These are phyloP conservation scores for Peronospora farinosa DNA, from an alignment of 352 stramenopile species.

Conservation along the genomic window DNA sequence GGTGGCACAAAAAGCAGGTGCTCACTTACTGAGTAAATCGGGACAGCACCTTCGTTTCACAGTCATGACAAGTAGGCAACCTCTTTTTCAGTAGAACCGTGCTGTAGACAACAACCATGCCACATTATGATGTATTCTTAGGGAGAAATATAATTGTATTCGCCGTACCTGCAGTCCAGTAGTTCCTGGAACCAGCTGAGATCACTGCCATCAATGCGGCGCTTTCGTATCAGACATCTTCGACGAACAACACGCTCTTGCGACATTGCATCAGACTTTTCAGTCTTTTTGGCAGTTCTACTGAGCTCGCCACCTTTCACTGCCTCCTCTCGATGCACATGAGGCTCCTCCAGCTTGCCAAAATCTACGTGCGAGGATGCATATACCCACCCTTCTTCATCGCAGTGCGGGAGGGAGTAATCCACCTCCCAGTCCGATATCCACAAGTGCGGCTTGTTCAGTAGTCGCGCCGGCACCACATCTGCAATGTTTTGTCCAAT, in stretches of 20 bases:
- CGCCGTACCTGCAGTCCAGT: not conserved
- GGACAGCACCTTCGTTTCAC: conserved; percentile 44
- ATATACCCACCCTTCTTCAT: conserved; percentile 75
- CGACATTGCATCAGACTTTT: not conserved
- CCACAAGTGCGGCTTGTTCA: conserved; percentile 73
- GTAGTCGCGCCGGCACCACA: conserved; percentile 51
- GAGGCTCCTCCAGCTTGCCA: conserved; percentile 15
- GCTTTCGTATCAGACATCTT: conserved; percentile 50
- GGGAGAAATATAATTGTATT: not conserved
- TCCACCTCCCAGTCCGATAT: conserved; percentile 64
- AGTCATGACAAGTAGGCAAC: conserved; percentile 69
- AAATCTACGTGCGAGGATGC: conserved; percentile 36
- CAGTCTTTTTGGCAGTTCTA: conserved; percentile 3
- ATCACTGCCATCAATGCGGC: conserved; percentile 64
- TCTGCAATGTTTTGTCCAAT: conserved; percentile 50
- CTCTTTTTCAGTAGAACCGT: conserved; percentile 65
- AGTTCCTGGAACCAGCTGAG: conserved; percentile 82
- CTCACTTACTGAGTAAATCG: conserved; percentile 49
- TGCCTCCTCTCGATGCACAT: conserved; percentile 5
- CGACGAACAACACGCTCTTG: conserved; percentile 31
- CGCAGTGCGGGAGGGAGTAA: conserved; percentile 36
- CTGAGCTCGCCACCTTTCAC: not conserved
- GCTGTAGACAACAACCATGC: conserved; percentile 12
- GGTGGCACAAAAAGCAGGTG: not conserved
- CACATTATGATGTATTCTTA: not conserved